Percentiles rank a stretch among this genome's conserved stretches.
Conservation (phyloP, 2,329 filamentous ascomycete genomes). For the Diaporthe sp. region DNA sequence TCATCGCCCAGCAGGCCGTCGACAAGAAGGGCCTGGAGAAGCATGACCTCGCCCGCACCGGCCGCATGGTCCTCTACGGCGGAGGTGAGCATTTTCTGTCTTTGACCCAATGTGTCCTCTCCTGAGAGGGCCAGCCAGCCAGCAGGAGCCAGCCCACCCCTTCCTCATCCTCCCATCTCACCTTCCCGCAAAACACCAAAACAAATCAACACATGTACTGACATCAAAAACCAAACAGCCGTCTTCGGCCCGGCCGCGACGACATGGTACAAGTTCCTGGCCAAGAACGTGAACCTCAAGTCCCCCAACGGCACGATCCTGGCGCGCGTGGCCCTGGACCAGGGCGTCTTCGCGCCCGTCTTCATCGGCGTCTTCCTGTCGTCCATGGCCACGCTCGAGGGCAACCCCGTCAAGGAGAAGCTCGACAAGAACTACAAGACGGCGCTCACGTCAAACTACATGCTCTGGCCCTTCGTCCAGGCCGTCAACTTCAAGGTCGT, state of each 20-base stretch:
- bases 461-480: conserved; percentile 90
- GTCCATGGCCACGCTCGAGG: conserved; percentile 88
- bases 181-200: too few species aligned
- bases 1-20: conserved; percentile 90
- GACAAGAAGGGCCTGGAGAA: conserved; percentile 83
- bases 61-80: conserved; percentile 85
- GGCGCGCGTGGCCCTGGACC: conserved; percentile 84
- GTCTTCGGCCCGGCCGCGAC: conserved; percentile 92
- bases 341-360: conserved; percentile 85
- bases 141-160: background rate
- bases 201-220: background rate
- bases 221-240: conserved; percentile 55
- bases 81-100: conserved; percentile 69
- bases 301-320: conserved; percentile 78
- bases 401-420: conserved; percentile 72
- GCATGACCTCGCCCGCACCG: conserved; percentile 81
- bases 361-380: conserved; percentile 86
- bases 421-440: conserved; percentile 77
- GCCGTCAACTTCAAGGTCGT: conserved; percentile 89
- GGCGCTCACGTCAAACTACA: conserved; percentile 85
- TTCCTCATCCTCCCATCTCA: background rate
- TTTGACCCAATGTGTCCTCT: background rate
- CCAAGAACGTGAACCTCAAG: conserved; percentile 74
- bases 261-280: conserved; percentile 87
- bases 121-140: background rate